Base-by-base conservation (phyloP, 192 early-diverging fungal species). In the Backusella parvicylindrica region DNA sequence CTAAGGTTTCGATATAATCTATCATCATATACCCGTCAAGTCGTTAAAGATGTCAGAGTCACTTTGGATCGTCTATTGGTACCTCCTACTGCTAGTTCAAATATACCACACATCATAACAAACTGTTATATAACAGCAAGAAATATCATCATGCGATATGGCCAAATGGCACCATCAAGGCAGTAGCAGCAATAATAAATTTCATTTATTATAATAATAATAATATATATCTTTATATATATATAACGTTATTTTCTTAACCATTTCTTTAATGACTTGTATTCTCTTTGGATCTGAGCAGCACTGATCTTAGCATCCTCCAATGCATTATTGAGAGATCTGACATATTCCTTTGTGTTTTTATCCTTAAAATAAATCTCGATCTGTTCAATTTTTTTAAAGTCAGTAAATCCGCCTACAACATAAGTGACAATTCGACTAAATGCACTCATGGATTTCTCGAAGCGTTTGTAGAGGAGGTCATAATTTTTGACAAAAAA, bases 1-100 rank as follows among this genome's bases (percentile, higher is more conserved):
- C 79, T 95, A 77, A 83, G 86, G 15, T 91, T 94, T 84, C 79
- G 94, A 32, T 92, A 86, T 79, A 81, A 87, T 80, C 84, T 92
- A 60, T 87, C 84, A 30, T 63, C 85, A 43, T 86, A 86, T 73
- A 83, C 84, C 0, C 77, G 82, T 32, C 75, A 77, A 30, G 80
- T 82, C 9, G 85, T 89, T 65, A 35, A 68, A 32, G 38, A 83
- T 33, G 23, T 60, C 11, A 26, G 53, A 4, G 26, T 26, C 0
- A 12, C 28, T 12, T 26, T 60, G 23, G 53, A 60, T 28, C 23
- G 7, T 13, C 8, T 26, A 28, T 60, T 60, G 64, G 83, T 41
- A 73, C 69, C 84, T 33, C 83, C 81, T 36, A 82, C 81, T 13
- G 84, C 82, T 11, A 77, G 82, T 73, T 74, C 83, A 6, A 79